These are phyloP conservation scores for Sutorius eximius DNA, from an alignment of 1,284 basidiomycete genomes.

Conservation along the genomic window DNA sequence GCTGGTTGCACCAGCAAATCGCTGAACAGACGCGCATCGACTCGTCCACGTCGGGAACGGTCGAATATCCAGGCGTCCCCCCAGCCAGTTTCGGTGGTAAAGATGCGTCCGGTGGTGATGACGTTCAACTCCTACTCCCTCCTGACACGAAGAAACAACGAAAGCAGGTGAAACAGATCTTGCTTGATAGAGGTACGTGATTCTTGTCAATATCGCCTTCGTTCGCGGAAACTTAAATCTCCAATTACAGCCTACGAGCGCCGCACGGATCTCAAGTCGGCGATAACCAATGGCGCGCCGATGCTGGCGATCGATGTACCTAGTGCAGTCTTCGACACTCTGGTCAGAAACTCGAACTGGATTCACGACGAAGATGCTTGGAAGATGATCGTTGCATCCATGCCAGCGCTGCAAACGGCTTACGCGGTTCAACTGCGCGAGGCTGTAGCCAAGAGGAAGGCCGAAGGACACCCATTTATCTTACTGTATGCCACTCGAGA, in stretches of 20 bases:
- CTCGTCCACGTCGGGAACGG: conserved; percentile 56
- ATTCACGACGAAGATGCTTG: conserved; percentile 72
- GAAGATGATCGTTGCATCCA: conserved; percentile 54
- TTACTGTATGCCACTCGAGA: conserved; percentile 70
- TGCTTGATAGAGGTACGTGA: conserved; percentile 60
- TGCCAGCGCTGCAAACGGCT: conserved; percentile 54
- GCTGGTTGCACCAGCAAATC: conserved; percentile 75
- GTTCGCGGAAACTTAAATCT: conserved; percentile 5
- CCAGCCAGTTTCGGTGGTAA: conserved; percentile 39
- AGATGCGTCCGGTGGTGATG: conserved; percentile 39
- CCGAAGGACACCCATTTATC: conserved; percentile 62
- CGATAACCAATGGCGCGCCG: conserved; percentile 59
- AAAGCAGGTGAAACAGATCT: conserved; percentile 68
- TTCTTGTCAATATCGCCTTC: neutral
- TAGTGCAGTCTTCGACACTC: conserved; percentile 55
- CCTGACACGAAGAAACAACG: conserved; percentile 71
- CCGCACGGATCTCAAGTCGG: conserved; percentile 51
- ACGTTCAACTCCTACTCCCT: conserved; percentile 66
- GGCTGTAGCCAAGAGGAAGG: conserved; percentile 56
- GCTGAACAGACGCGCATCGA: conserved; percentile 76
- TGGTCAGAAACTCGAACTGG: conserved; percentile 61
- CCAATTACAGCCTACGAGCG: conserved; percentile 59
- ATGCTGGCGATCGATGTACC: conserved; percentile 73
- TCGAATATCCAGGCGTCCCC: conserved; percentile 40
- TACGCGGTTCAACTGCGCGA: conserved; percentile 70